Base-by-base conservation (phyloP, 1,139 yeast species). In the Geotrichum fermentans region DNA sequence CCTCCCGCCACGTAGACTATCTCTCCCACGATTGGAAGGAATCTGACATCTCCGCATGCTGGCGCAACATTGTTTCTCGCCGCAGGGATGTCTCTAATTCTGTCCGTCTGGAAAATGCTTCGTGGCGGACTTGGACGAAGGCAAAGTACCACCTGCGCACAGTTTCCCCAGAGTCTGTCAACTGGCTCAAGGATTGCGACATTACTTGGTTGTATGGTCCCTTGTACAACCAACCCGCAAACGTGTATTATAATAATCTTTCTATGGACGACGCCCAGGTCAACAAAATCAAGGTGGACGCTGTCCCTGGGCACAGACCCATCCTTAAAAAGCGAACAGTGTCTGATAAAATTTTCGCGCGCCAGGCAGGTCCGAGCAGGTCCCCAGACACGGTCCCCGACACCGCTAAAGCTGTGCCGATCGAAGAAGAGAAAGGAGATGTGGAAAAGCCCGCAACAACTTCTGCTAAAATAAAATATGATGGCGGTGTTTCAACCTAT, bases 21-120 rank as follows among this genome's bases (percentile, higher is more conserved):
- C 74, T 92, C 40, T 86, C 96, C 4, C 96, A 92, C 64, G 78
- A 92, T 63, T 92, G 98, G 98, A 88, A 88, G 60, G 97, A 90
- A 57, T 73, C 82, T 4, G 98, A 92, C 65, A 87, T 92, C 36
- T 85, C 95, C 13, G 86, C 86, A 58, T 87, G 96, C 34, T 92
- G 98, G 98, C 75, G 96, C 56, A 92, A 92, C 65, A 85, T 92
- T 54, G 90, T 88, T 42, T 71, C 81, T 55, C 82, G 86, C 59
- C 78, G 96, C 47, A 84, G 85, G 47, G 73, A 70, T 49, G 70
- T 72, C 58, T 73, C 75, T 38, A 73, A 77, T 77, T 66, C 76
- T n/a, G 79, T 80, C 6, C 74, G 95, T 41, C 73, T 84, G 45
- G 95, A 84, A 64, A 84, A 84, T 64, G 94, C 94, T 2, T 78